Conservation (phyloP, 179 eudicot genomes). For the Drosera spatulata region DNA sequence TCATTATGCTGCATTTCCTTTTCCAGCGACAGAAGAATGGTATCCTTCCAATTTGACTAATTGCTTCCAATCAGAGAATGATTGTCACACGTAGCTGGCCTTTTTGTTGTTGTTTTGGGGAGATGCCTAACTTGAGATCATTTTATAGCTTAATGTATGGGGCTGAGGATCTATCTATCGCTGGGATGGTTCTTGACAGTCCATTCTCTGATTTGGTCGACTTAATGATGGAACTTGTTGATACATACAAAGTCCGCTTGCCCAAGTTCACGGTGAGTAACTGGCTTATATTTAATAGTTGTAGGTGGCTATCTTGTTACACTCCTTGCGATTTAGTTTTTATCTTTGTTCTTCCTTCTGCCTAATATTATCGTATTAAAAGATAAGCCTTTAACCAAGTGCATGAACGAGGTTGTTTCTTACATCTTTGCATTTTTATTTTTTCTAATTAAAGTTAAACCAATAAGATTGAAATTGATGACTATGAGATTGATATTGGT, state of each 20-base stretch:
- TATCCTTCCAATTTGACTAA: too few relatives aligned
- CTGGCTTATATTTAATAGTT: not conserved
- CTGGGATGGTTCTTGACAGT: slow-evolving; percentile 99
- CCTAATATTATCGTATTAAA: too few relatives aligned
- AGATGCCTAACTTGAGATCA: slow-evolving; percentile 1
- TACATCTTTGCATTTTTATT: too few relatives aligned
- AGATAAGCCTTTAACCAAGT: too few relatives aligned
- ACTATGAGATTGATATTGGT: too few relatives aligned
- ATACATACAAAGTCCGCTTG: slow-evolving; percentile 85
- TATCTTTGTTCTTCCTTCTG: too few relatives aligned
- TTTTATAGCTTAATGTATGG: slow-evolving; percentile 88
- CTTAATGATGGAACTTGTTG: slow-evolving; percentile 99
- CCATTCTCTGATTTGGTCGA: slow-evolving; percentile 97
- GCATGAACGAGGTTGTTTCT: too few relatives aligned
- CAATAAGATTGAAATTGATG: too few relatives aligned
- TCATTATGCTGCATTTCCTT: not conserved
- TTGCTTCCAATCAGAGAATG: not conserved
- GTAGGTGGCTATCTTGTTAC: not conserved
- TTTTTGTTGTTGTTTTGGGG: too few relatives aligned
- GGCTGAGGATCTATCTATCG: slow-evolving; percentile 97
- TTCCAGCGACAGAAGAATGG: not conserved
- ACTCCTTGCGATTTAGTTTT: too few relatives aligned
- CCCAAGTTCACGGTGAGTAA: slow-evolving; percentile 90
- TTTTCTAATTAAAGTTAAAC: too few relatives aligned
- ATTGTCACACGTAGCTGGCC: too few relatives aligned